Base-by-base conservation (phyloP, 441 rosid species). In the Daphne laureola region DNA sequence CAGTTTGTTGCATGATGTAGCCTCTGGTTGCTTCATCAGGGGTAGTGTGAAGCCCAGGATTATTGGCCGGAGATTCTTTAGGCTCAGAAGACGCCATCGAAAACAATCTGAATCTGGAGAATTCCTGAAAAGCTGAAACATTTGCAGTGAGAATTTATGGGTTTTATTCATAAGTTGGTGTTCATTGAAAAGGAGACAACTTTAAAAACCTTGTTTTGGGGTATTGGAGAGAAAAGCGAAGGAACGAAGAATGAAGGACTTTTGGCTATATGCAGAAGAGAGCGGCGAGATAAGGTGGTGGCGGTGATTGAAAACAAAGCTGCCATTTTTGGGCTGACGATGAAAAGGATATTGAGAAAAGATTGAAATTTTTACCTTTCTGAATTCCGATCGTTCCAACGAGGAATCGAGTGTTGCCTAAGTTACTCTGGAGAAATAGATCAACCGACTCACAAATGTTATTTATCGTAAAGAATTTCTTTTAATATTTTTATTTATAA, bases 1-100 rank as follows among this genome's bases (percentile, higher is more conserved):
- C 96, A 46, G 95, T 90, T 70, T 87, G 98, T 66, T 87, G 98
- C 95, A 90, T 77, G 73, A 90, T 17, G 60, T 87, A 90, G 36
- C 85, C 88, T 23, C 77, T 78, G 61, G 98, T 90, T 67, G 87
- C 90, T 45, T 80, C 85, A 70, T 90, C 96, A 8, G 63, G 60
- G 31, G 65, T 57, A 36, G 79, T 43, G 17, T 78, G 76, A 38
- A 87, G 73, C 13, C 98, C 98, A 12, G 95, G 96, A 54, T 85
- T 84, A 73, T 77, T 81, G n/a, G 72, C 73, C 12, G 83, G 59
- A 14, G 88, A 87, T 69, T 87, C 94, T 62, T 74, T 87, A 15
- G 82, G 68, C 21, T 73, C 90, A 2, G 88, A 77, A 12, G 90
- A 78, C 8, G 88, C 87, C 95, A 87, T 83, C 17, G 88, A 73